Percentiles rank a stretch among this genome's conserved stretches.
Evolutionary conservation across 352 stramenopile species (phyloP).

Genomic region (Salisapilia sapeloensis): DNA sequence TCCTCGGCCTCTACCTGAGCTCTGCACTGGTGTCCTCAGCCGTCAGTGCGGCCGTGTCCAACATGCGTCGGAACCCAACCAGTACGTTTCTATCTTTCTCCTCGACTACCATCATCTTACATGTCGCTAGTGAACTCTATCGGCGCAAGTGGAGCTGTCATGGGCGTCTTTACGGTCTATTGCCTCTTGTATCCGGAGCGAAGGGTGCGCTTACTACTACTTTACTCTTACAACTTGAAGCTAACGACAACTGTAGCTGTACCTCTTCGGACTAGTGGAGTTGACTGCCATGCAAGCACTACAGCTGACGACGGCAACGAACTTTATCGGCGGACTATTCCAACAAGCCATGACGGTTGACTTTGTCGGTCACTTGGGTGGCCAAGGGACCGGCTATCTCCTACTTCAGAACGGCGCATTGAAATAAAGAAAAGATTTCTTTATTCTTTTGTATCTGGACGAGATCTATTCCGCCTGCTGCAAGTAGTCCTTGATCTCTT

Average conservation of each 20-base stretch:
- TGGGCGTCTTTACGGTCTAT: slow-evolving; percentile 61
- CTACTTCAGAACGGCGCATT: slow-evolving; percentile 23
- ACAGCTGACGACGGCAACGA: slow-evolving; percentile 40
- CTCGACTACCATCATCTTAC: neutral
- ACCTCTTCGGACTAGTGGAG: slow-evolving; percentile 32
- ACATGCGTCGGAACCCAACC: slow-evolving; percentile 28
- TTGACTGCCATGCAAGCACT: slow-evolving; percentile 44
- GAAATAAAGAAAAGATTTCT: too few species aligned
- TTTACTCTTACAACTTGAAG: neutral
- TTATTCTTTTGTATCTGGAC: too few species aligned
- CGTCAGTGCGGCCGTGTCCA: slow-evolving; percentile 45
- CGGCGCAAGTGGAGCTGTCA: slow-evolving; percentile 63
- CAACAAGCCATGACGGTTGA: slow-evolving; percentile 44
- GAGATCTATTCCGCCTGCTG: slow-evolving; percentile 93
- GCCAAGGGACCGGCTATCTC: slow-evolving; percentile 28
- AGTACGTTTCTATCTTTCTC: slow-evolving; percentile 8
- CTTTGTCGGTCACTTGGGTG: slow-evolving; percentile 62
- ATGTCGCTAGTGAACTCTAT: slow-evolving; percentile 48
- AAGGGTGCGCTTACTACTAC: slow-evolving; percentile 13
- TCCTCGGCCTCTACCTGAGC: slow-evolving; percentile 49
- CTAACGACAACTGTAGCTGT: slow-evolving; percentile 28
- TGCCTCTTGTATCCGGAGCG: slow-evolving; percentile 54
- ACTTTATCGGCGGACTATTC: slow-evolving; percentile 34
- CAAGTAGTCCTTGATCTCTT: slow-evolving; percentile 99
- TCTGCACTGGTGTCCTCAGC: slow-evolving; percentile 54